These are phyloP conservation scores for Penicillium mononematosum DNA, from an alignment of 495 filamentous ascomycete species.

Conservation along the genomic window DNA sequence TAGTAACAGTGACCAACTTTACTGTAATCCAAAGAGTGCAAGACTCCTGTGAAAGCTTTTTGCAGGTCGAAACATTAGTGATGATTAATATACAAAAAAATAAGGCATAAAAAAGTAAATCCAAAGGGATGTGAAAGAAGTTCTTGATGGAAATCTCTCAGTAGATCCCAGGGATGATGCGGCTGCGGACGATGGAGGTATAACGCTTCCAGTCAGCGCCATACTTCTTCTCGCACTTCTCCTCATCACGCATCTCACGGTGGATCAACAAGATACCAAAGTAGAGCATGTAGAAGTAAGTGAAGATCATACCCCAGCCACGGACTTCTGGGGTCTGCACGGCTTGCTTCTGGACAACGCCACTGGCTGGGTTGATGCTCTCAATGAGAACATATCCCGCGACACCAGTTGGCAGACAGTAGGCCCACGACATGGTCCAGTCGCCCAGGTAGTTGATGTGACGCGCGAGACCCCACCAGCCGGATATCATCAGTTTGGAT, in stretches of 20 bases:
- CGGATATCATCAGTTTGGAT: slow-evolving; percentile 74
- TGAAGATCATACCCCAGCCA: slow-evolving; percentile 82
- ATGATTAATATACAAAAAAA: neutral
- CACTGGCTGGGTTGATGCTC: slow-evolving; percentile 45
- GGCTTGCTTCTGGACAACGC: slow-evolving; percentile 56
- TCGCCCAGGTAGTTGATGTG: slow-evolving; percentile 99
- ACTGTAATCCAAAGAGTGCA: neutral
- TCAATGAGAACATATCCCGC: slow-evolving; percentile 68
- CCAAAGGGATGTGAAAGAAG: neutral
- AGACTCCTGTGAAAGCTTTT: neutral
- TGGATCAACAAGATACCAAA: slow-evolving; percentile 88
- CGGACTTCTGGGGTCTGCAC: slow-evolving; percentile 65
- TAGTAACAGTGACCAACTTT: too few relatives aligned
- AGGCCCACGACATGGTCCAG: slow-evolving; percentile 92
- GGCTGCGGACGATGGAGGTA: slow-evolving; percentile 74
- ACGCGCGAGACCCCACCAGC: slow-evolving; percentile 91
- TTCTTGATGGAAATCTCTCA: slow-evolving; percentile 33
- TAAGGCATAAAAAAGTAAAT: neutral
- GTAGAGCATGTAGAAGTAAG: slow-evolving; percentile 94
- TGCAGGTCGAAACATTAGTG: neutral
- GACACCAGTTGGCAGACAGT: slow-evolving; percentile 84
- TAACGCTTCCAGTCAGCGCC: slow-evolving; percentile 93
- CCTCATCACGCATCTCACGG: slow-evolving; percentile 86
- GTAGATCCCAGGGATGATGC: slow-evolving; percentile 91
- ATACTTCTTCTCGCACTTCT: slow-evolving; percentile 90